Conservation (phyloP, 148 eudicot genomes). For the Drosera capensis region DNA sequence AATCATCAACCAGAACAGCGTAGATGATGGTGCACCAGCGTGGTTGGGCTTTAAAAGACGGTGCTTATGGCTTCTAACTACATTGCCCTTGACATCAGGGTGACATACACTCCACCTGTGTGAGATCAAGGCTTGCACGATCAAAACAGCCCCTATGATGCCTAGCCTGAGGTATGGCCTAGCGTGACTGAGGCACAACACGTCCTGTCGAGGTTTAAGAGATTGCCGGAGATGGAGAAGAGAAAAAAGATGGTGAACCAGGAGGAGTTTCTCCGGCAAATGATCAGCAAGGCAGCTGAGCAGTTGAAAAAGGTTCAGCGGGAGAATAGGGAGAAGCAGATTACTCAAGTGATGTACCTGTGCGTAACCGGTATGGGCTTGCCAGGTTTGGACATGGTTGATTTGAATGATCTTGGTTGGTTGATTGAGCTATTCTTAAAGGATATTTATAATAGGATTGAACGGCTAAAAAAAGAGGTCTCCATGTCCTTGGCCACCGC, state of each 20-base stretch:
- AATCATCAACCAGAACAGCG: too few relatives aligned
- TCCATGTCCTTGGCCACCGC: neutral
- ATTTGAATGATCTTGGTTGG: slow-evolving; percentile 45
- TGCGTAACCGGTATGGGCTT: slow-evolving; percentile 34
- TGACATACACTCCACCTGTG: too few relatives aligned
- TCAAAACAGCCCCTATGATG: slow-evolving; percentile 52
- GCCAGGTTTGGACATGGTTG: slow-evolving; percentile 20
- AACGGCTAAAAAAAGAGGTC: slow-evolving; percentile 10
- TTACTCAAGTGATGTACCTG: slow-evolving; percentile 26
- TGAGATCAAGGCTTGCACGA: slow-evolving; percentile 51
- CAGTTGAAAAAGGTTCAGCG: slow-evolving; percentile 26
- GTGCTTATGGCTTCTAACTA: too few relatives aligned
- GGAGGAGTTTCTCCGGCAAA: slow-evolving; percentile 28
- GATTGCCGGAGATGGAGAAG: slow-evolving; percentile 36
- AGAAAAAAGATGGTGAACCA: slow-evolving; percentile 48
- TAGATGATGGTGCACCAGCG: too few relatives aligned
- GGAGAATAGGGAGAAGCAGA: slow-evolving; percentile 26
- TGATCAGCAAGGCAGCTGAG: slow-evolving; percentile 22
- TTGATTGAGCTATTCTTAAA: slow-evolving; percentile 32
- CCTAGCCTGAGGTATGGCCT: slow-evolving; percentile 57
- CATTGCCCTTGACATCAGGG: too few relatives aligned
- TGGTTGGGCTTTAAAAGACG: too few relatives aligned
- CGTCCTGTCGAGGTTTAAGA: slow-evolving; percentile 24
- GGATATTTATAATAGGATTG: slow-evolving; percentile 31
- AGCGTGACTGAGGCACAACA: slow-evolving; percentile 16